Conservation (phyloP, 2,329 filamentous ascomycete genomes). For the Fusarium agapanthi region DNA sequence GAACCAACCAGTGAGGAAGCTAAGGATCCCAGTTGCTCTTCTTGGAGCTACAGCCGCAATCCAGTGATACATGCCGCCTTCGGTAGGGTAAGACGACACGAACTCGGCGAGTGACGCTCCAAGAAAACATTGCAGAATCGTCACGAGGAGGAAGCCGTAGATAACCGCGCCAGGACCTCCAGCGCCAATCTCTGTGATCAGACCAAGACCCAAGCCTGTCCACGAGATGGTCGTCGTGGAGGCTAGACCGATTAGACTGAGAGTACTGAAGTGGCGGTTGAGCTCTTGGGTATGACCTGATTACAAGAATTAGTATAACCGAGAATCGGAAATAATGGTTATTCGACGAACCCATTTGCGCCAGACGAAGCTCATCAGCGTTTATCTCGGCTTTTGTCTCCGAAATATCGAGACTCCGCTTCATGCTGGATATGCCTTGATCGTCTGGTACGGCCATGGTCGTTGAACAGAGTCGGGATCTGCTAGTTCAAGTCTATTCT, state of each 20-base stretch:
- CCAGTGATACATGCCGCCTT: conserved; percentile 16
- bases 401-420: neutral
- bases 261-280: neutral
- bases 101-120: conserved; percentile 1
- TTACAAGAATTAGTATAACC: neutral
- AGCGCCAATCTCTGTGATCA: conserved; percentile 6
- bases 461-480: neutral
- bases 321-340: neutral
- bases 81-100: conserved; percentile 7
- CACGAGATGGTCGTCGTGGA: conserved; percentile 1
- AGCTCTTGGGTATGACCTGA: conserved; percentile 5
- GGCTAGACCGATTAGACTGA: neutral
- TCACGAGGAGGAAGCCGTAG: neutral
- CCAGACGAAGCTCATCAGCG: neutral
- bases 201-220: neutral
- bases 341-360: neutral
- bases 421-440: neutral
- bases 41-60: neutral
- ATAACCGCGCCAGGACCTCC: conserved; percentile 4
- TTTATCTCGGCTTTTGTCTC: neutral
- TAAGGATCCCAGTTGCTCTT: neutral
- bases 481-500: neutral
- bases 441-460: neutral
- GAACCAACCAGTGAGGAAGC: conserved; percentile 5
- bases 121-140: neutral